A percentile compares a stretch with the other conserved stretches of the same genome.
These are phyloP conservation scores for Ulota crispa DNA, from an alignment of 225 moss, liverwort and hornwort genomes.

Conservation along the genomic window DNA sequence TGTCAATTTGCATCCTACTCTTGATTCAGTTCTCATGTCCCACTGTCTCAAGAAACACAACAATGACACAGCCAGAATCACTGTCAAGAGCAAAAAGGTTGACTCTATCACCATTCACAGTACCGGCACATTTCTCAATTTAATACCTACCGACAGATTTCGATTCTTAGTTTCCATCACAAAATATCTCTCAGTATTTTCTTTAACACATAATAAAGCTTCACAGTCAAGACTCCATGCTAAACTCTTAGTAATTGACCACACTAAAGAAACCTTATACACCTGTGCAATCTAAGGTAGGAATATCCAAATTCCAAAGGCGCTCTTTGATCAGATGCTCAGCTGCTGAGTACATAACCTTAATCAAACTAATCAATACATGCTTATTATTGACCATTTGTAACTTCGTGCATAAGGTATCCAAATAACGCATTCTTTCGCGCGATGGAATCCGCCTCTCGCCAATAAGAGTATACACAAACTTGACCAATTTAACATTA, in stretches of 20 bases:
- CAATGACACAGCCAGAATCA: constrained; percentile 11
- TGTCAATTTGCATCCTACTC: constrained; percentile 34
- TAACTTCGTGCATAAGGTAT: neutral
- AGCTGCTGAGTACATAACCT: neutral
- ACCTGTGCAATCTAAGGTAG: neutral
- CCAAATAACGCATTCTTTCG: neutral
- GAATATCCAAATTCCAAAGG: neutral
- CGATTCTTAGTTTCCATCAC: neutral
- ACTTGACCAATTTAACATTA: neutral
- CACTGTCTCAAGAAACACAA: constrained; percentile 31
- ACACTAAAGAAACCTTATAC: neutral
- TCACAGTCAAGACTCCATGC: neutral
- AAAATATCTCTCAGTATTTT: neutral
- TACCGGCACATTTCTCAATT: neutral
- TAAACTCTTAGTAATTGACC: neutral
- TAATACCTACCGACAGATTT: neutral
- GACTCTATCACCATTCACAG: neutral
- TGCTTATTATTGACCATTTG: neutral
- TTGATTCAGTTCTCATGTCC: constrained; percentile 37
- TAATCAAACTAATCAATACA: neutral
- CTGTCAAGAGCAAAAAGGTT: constrained; percentile 15
- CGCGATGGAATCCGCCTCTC: neutral
- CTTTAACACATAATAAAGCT: neutral
- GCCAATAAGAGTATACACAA: neutral
- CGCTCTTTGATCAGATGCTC: neutral